Evolutionary conservation across 805 yeast genomes (phyloP).

Genomic region (Nematodospora valgi): DNA sequence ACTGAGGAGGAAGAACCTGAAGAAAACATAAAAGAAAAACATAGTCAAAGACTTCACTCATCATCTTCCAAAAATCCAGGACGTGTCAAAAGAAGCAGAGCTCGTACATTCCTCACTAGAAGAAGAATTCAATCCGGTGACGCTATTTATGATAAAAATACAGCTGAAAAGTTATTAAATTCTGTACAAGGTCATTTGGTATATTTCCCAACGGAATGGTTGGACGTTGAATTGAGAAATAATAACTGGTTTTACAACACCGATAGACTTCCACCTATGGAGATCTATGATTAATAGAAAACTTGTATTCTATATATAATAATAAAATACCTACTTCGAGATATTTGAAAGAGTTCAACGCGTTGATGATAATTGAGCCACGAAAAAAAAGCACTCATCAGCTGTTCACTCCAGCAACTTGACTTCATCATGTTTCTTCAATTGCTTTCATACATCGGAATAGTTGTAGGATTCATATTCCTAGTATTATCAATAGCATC

Average conservation of each 20-base stretch:
- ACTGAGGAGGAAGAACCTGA: background rate
- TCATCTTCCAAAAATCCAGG: background rate
- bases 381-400: background rate
- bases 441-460: conserved; percentile 36
- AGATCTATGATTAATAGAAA: conserved; percentile 70
- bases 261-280: conserved; percentile 92
- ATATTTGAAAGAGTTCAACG: background rate
- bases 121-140: conserved; percentile 37
- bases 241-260: conserved; percentile 95
- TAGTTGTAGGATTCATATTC: conserved; percentile 37
- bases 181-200: conserved; percentile 86
- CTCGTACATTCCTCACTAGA: conserved; percentile 34
- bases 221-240: conserved; percentile 77
- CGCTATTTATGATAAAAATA: conserved; percentile 62
- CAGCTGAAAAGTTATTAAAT: conserved; percentile 69
- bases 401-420: background rate
- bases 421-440: conserved; percentile 31
- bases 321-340: too few relatives aligned
- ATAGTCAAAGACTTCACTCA: background rate
- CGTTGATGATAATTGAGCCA: background rate
- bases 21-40: background rate
- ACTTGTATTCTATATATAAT: too few relatives aligned
- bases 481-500: conserved; percentile 66
- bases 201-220: conserved; percentile 90
- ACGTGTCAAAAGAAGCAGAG: conserved; percentile 28